Percentiles rank a stretch among this genome's conserved stretches.
Evolutionary conservation across 306 rosid species (phyloP).

Genomic region (Inga leiocalycina): DNA sequence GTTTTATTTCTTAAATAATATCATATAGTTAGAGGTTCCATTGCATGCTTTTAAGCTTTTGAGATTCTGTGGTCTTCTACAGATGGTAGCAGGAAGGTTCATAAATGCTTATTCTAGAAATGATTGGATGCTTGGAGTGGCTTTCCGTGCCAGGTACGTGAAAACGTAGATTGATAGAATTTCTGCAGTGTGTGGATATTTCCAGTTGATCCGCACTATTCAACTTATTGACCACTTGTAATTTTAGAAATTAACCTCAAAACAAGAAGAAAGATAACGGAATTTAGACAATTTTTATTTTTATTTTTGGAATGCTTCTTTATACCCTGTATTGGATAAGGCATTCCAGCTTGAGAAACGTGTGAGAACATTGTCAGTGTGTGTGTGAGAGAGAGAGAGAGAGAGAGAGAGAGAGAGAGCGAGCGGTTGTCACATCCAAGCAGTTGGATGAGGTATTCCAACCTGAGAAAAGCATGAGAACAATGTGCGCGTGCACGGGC

Average conservation of each 20-base stretch:
- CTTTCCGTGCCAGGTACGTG: conserved; percentile 64
- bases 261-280: background rate
- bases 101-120: conserved; percentile 61
- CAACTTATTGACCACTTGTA: background rate
- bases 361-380: background rate
- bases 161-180: conserved; percentile 26
- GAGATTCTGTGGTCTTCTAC: conserved; percentile 20
- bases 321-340: background rate
- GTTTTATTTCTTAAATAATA: background rate
- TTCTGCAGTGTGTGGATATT: background rate
- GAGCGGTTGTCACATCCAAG: background rate
- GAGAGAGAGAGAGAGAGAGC: too few species aligned
- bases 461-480: background rate
- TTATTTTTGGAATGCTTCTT: background rate
- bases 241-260: background rate
- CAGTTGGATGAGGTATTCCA: background rate
- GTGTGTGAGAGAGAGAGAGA: too few species aligned
- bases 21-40: background rate
- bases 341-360: background rate
- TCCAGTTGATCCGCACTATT: background rate
- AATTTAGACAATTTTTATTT: background rate
- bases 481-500: background rate
- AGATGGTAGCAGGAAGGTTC: conserved; percentile 81
- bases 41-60: background rate
- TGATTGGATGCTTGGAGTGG: conserved; percentile 73